These are phyloP conservation scores for Quercus lobata DNA, from an alignment of 331 rosid species.

Conservation along the genomic window DNA sequence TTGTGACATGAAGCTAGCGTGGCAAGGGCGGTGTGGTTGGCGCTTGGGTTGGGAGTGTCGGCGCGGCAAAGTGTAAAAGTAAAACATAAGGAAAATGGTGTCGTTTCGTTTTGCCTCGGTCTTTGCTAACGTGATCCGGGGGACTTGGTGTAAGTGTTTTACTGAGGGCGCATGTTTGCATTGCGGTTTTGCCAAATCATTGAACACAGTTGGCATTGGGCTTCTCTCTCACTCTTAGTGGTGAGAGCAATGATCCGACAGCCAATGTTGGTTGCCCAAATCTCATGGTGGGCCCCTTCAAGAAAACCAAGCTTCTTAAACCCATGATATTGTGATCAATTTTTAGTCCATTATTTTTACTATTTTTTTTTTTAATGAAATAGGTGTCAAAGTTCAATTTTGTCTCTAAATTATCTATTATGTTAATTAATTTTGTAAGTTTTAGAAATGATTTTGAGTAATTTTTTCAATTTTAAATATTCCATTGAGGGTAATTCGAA, in stretches of 20 bases:
- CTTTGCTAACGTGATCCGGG: not conserved
- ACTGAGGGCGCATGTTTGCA: conserved; percentile 14
- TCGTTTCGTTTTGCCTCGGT: not conserved
- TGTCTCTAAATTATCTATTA: too few relatives aligned
- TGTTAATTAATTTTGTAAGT: too few relatives aligned
- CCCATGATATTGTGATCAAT: not conserved
- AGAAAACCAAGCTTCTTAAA: not conserved
- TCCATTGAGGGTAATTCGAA: too few relatives aligned
- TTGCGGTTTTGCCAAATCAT: conserved; percentile 10
- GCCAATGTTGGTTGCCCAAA: conserved; percentile 17
- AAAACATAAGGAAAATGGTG: not conserved
- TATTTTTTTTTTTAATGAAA: too few relatives aligned
- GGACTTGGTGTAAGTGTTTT: not conserved
- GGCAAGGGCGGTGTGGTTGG: not conserved
- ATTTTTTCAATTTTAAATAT: too few relatives aligned
- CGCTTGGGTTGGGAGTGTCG: not conserved
- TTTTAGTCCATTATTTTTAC: too few relatives aligned
- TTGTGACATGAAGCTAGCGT: not conserved
- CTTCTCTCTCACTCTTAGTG: not conserved
- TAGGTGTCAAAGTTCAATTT: too few relatives aligned
- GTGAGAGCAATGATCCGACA: conserved; percentile 22
- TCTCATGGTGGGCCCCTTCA: conserved; percentile 16
- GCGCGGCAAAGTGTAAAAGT: conserved; percentile 5
- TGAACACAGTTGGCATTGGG: conserved; percentile 37
- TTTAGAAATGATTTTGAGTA: too few relatives aligned